Evolutionary conservation across 305 asterid genomes (phyloP).

Genomic region (Caryopteris hybrid): DNA sequence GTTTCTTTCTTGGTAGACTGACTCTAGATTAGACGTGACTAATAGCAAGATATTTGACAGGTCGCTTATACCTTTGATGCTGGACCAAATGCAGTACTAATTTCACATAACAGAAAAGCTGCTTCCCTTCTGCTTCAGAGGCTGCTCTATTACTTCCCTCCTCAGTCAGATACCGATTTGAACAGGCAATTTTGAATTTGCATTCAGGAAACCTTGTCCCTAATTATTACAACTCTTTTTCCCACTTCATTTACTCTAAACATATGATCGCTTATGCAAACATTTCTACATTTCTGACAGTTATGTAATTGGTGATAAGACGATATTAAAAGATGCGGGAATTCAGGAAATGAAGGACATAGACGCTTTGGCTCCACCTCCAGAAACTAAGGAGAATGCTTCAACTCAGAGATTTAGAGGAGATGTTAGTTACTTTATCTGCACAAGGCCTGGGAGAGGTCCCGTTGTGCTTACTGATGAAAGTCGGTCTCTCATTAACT

Average conservation of each 20-base stretch:
- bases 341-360: constrained; percentile 55
- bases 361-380: constrained; percentile 63
- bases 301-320: constrained; percentile 76
- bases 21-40: constrained; percentile 6
- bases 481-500: constrained; percentile 42
- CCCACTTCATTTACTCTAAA: not conserved
- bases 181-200: constrained; percentile 42
- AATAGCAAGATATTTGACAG: constrained; percentile 33
- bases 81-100: constrained; percentile 90
- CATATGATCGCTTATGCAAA: not conserved
- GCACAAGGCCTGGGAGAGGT: constrained; percentile 82
- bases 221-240: not conserved
- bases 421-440: constrained; percentile 83
- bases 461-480: constrained; percentile 36
- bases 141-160: constrained; percentile 81
- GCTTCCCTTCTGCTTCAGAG: constrained; percentile 70
- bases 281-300: constrained; percentile 30
- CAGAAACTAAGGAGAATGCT: constrained; percentile 55
- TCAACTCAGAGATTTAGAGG: constrained; percentile 49
- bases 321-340: constrained; percentile 75
- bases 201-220: not conserved
- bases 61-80: constrained; percentile 92
- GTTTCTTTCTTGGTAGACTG: not conserved
- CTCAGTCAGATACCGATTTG: constrained; percentile 65
- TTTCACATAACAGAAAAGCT: constrained; percentile 73